Percentiles rank a stretch among this genome's conserved stretches.
phyloP scores from a whole-genome alignment of 2,329 filamentous ascomycete species.

The Pseudogymnoascus sp. region DNA sequence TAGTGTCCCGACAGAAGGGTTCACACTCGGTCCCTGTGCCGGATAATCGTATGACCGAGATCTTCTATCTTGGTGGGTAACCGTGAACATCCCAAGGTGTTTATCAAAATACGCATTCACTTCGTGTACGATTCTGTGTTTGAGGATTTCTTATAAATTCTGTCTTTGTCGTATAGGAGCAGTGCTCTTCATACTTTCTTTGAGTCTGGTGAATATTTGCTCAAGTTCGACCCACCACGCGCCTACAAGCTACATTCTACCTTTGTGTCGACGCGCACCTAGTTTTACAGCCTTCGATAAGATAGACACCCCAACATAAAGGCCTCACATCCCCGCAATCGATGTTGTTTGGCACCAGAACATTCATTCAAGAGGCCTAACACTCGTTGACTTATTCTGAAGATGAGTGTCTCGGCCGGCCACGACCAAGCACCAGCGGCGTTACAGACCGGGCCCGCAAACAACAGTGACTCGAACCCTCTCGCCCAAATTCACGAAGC shows the following conservation, averaged over 20 bases:
- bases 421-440: slow-evolving; percentile 4
- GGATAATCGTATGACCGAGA: slow-evolving; percentile 9
- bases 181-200: slow-evolving; percentile 5
- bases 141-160: neutral
- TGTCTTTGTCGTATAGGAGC: neutral
- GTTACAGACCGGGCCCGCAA: slow-evolving; percentile 25
- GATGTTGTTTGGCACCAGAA: slow-evolving; percentile 2
- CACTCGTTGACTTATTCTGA: neutral
- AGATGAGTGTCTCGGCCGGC: slow-evolving; percentile 8
- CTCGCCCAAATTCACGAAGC: slow-evolving; percentile 72
- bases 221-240: neutral
- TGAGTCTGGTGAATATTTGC: neutral
- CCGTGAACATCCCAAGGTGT: slow-evolving; percentile 1
- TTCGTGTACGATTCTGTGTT: slow-evolving; percentile 5
- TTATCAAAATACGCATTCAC: slow-evolving; percentile 7
- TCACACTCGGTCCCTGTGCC: neutral
- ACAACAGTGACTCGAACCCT: slow-evolving; percentile 37
- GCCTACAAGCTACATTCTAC: neutral
- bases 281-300: slow-evolving; percentile 1
- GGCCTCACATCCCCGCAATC: slow-evolving; percentile 7
- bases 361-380: slow-evolving; percentile 1
- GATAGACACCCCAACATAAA: slow-evolving; percentile 9
- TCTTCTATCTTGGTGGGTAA: slow-evolving; percentile 7
- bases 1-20: neutral
- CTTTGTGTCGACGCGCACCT: neutral